phyloP scores from a whole-genome alignment of 495 filamentous ascomycete species.

The Tuber calosporum region DNA sequence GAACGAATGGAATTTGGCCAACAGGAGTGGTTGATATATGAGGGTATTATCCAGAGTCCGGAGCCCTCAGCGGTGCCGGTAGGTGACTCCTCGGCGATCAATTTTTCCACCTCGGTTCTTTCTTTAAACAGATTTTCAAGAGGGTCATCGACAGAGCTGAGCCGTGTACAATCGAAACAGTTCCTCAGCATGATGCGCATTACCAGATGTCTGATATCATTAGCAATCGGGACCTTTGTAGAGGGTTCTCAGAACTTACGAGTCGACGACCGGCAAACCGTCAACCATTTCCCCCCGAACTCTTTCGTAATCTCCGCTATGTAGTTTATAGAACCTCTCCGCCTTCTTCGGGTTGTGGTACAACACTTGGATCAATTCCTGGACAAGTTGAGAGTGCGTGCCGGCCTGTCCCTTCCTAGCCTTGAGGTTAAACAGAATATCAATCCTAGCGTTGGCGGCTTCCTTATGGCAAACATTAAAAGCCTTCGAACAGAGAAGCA shows the following conservation, averaged over 20 bases:
- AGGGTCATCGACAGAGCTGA: not conserved
- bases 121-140: not conserved
- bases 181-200: slow-evolving; percentile 9
- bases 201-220: slow-evolving; percentile 6
- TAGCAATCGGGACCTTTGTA: not conserved
- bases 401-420: not conserved
- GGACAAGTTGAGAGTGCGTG: slow-evolving; percentile 2
- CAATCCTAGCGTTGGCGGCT: not conserved
- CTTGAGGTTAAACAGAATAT: not conserved
- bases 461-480: slow-evolving; percentile 15
- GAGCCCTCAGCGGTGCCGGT: not conserved
- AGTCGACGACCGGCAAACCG: slow-evolving; percentile 16
- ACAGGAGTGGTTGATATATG: slow-evolving; percentile 24
- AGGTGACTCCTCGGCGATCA: not conserved
- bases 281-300: slow-evolving; percentile 12
- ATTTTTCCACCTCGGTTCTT: not conserved
- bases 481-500: slow-evolving; percentile 22
- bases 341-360: slow-evolving; percentile 18
- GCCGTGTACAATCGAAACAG: not conserved
- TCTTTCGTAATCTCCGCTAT: slow-evolving; percentile 10
- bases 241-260: not conserved
- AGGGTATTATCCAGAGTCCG: slow-evolving; percentile 14
- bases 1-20: slow-evolving; percentile 13
- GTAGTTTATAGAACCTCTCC: slow-evolving; percentile 5
- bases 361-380: slow-evolving; percentile 4